Base-by-base conservation (phyloP, 208 protist genomes). In the Acanthamoeba royreba region DNA sequence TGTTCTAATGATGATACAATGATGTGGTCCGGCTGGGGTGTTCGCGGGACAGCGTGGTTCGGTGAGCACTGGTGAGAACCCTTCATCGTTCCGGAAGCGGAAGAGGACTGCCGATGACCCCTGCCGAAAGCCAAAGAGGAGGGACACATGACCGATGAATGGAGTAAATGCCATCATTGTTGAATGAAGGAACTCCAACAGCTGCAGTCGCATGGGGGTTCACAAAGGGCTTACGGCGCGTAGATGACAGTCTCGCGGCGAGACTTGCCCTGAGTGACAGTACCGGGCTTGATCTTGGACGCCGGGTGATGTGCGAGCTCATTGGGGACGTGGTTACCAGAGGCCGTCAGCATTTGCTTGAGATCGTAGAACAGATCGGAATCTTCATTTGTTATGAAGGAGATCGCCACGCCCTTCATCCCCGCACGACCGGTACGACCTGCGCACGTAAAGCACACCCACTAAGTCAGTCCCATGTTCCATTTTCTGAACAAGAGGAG, bases 381-480 rank as follows among this genome's bases (percentile, higher is more conserved):
- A 69, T 98, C 97, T 25, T 96, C 96, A 22, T 96, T 92, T 9
- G 95, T 97, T 35, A 98, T 35, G 85, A 98, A 96, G n/a, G 95
- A 94, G 19, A 95, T 88, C 4, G 97, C 97, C 0, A 95, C 25
- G 93, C 97, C 97, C 31, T 90, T 94, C 25, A 83, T 31, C 55
- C 97, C 97, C 19, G 97, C 97, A 52, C 97, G 86, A 74, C 97
- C 97, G 52, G 97, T 98, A 53, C 97, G 91, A 58, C 97, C 97
- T 79, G 98, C 97, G 55, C 97, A n/a, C n/a, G n/a, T n/a, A n/a
- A n/a, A n/a, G n/a, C 52, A n/a, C n/a, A n/a, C n/a, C n/a, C n/a
- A n/a, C n/a, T n/a, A n/a, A n/a, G n/a, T n/a, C n/a, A n/a, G n/a
- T n/a, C n/a, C n/a, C n/a, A n/a, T n/a, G n/a, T n/a, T n/a, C n/a